Percentiles rank a stretch among this genome's conserved stretches.
Evolutionary conservation across 176 grass and related monocot species (phyloP).

Genomic region (Rhynchospora pubera): DNA sequence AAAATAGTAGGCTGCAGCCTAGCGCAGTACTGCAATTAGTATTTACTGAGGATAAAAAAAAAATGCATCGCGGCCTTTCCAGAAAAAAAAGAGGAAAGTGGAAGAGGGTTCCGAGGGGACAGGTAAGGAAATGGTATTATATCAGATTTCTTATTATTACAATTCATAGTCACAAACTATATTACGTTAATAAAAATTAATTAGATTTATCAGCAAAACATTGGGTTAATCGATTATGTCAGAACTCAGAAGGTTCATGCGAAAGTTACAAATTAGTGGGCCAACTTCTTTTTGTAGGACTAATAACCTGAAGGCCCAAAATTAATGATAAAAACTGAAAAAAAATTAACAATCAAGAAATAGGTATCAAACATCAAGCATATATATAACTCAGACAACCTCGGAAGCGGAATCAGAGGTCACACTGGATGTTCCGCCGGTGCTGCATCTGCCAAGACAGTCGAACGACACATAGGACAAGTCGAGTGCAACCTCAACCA

Average conservation of each 20-base stretch:
- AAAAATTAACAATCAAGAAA: neutral
- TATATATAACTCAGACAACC: neutral
- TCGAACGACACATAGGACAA: constrained; percentile 40
- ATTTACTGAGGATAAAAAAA: no score
- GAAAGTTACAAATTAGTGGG: neutral
- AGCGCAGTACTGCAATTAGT: no score
- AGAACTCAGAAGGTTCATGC: neutral
- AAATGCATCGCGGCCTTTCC: no score
- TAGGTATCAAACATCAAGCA: neutral
- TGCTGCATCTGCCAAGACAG: neutral
- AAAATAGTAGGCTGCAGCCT: no score
- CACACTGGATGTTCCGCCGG: neutral
- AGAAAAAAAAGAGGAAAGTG: no score
- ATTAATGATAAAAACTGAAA: neutral
- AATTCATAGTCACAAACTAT: no score
- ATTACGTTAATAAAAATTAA: no score
- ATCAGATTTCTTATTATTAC: no score
- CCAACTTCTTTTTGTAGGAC: neutral
- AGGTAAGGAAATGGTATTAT: no score
- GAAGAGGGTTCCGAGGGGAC: no score
- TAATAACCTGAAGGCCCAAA: neutral
- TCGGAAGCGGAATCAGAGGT: neutral
- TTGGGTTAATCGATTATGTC: neutral
- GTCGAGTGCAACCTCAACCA: constrained; percentile 37
- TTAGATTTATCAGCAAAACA: no score